Base-by-base conservation (phyloP, 192 early-diverging fungal species). In the Podila minutissima region DNA sequence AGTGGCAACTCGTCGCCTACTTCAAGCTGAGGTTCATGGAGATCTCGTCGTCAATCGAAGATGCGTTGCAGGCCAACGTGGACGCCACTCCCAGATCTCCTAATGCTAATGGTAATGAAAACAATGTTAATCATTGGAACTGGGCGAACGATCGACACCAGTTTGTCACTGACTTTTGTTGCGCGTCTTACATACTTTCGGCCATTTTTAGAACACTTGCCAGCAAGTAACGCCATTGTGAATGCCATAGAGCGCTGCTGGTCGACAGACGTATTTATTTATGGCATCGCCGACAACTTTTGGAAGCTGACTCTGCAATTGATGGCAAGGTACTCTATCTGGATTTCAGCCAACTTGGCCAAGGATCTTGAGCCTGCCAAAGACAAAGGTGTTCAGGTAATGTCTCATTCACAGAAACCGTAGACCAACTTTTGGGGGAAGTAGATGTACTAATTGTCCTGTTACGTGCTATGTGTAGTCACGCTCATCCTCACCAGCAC, bases 261-360 rank as follows among this genome's bases (percentile, higher is more conserved):
- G 91, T 82, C 89, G 13, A 75, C 88, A 12, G 67, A 92, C 24
- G 81, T 92, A 12, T 92, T 79, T 62, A 70, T 92, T 10, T 90
- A 87, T 66, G 83, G 82, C 2, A 57, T 92, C 15, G 86, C 88
- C 0, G 75, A 85, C 71, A 82, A 83, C 24, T 92, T 92, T 58
- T 92, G 91, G 91, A 90, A 86, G 50, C 70, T 91, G 35, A 92
- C 91, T 0, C 37, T 92, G 33, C 89, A 91, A 71, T 67, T 88
- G 28, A 71, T 74, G 70, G 67, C 67, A 38, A 35, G 67, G 24
- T 74, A 82, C 41, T 70, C 73, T 19, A 59, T 71, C 31, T 74
- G 71, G 79, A 62, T 74, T 35, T 57, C 66, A 15, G 68, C 58
- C 13, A 74, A 74, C 41, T 38, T 70, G 3, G 61, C 62, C 20